Conservation (phyloP, 2,329 filamentous ascomycete species). For the Drechslerella coelobrocha region DNA sequence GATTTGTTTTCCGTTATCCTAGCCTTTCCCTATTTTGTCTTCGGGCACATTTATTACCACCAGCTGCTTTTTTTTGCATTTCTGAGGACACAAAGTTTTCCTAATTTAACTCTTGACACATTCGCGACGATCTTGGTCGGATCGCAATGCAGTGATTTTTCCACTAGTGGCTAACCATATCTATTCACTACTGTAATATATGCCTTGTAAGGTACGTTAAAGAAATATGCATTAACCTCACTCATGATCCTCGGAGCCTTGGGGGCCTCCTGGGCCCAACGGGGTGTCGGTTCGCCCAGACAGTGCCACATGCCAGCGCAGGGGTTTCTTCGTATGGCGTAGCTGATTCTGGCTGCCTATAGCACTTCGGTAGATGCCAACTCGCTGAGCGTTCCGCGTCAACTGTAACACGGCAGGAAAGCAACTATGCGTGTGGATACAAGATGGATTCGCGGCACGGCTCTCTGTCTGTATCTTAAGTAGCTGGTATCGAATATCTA, state of each 20-base stretch:
- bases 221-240: no score
- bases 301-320: no score
- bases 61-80: neutral
- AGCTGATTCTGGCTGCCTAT: neutral
- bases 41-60: neutral
- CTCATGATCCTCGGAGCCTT: no score
- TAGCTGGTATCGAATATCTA: neutral
- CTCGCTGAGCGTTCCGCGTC: neutral
- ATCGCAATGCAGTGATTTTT: no score
- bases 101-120: neutral
- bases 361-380: neutral
- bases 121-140: no score
- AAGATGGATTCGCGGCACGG: neutral
- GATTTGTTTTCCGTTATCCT: neutral
- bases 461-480: neutral
- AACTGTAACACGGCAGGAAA: slow-evolving; percentile 3
- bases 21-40: neutral
- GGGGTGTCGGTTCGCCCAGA: no score
- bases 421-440: neutral
- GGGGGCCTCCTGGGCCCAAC: no score
- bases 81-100: neutral
- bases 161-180: no score
- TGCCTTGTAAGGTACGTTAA: no score
- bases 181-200: no score
- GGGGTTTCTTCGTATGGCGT: neutral